Percentiles rank a stretch among this genome's conserved stretches.
Evolutionary conservation across 768 basidiomycete species (phyloP).

Genomic region (Trametopsis cervina): DNA sequence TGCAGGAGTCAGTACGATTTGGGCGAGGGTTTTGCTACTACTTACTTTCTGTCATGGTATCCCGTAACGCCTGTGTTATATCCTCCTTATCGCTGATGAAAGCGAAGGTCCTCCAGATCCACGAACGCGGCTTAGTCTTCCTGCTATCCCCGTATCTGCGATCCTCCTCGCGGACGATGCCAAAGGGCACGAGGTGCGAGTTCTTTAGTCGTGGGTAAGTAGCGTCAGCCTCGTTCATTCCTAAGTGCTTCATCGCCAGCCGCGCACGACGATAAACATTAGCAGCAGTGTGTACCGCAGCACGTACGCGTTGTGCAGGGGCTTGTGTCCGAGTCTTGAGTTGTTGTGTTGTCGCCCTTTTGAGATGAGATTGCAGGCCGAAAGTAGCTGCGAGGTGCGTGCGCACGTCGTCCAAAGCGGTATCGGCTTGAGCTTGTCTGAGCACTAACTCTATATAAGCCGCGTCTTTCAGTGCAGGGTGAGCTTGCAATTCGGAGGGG

Average conservation of each 20-base stretch:
- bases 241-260: not conserved
- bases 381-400: constrained; percentile 15
- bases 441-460: not conserved
- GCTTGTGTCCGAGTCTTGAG: no score
- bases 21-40: not conserved
- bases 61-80: not conserved
- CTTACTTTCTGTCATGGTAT: not conserved
- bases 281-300: not conserved
- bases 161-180: not conserved
- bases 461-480: not conserved
- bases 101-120: constrained; percentile 8
- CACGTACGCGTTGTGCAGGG: not conserved
- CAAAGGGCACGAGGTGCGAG: constrained; percentile 1
- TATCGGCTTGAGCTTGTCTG: constrained; percentile 20
- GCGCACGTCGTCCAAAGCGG: constrained; percentile 23
- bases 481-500: not conserved
- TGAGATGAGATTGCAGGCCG: not conserved
- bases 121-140: constrained; percentile 1
- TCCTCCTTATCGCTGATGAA: not conserved
- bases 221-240: not conserved
- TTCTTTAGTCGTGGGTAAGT: not conserved
- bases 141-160: constrained; percentile 2
- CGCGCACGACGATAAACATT: not conserved
- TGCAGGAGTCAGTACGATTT: not conserved
- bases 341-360: not conserved